These are phyloP conservation scores for Penicillium sp. DNA, from an alignment of 2,329 filamentous ascomycete genomes.

Conservation along the genomic window DNA sequence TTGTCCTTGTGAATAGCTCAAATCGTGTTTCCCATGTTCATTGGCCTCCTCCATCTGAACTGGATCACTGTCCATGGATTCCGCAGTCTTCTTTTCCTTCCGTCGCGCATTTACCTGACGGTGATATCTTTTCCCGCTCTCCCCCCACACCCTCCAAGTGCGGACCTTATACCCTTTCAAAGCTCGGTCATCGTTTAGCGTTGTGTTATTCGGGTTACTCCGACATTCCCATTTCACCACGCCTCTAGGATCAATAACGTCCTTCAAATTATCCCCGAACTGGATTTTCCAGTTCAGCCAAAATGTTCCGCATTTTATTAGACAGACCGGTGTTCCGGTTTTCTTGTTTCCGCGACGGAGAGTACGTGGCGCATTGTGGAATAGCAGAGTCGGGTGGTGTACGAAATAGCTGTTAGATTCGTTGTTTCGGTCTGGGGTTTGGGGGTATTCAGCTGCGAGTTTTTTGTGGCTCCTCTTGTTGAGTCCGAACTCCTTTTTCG, in stretches of 20 bases:
- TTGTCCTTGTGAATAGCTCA: not conserved
- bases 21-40: not conserved
- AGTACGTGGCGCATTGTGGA: constrained; percentile 7
- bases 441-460: not conserved
- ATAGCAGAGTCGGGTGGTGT: constrained; percentile 1
- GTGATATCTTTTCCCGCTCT: constrained; percentile 11
- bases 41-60: not conserved
- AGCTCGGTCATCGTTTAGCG: not conserved
- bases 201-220: constrained; percentile 8
- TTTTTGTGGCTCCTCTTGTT: not conserved
- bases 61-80: not conserved
- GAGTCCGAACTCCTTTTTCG: constrained; percentile 2
- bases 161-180: constrained; percentile 15
- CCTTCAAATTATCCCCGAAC: constrained; percentile 2
- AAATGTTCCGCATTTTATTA: constrained; percentile 5
- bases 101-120: constrained; percentile 6
- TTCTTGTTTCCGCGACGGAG: constrained; percentile 8
- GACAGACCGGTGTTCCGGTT: constrained; percentile 6
- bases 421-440: not conserved
- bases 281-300: constrained; percentile 14
- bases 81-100: not conserved
- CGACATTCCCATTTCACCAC: constrained; percentile 10
- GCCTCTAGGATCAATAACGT: constrained; percentile 13
- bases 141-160: constrained; percentile 13
- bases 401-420: constrained; percentile 12